A percentile compares a stretch with the other conserved stretches of the same genome.
Evolutionary conservation across 1,284 basidiomycete genomes (phyloP).

Genomic region (Cerioporus squamosus): DNA sequence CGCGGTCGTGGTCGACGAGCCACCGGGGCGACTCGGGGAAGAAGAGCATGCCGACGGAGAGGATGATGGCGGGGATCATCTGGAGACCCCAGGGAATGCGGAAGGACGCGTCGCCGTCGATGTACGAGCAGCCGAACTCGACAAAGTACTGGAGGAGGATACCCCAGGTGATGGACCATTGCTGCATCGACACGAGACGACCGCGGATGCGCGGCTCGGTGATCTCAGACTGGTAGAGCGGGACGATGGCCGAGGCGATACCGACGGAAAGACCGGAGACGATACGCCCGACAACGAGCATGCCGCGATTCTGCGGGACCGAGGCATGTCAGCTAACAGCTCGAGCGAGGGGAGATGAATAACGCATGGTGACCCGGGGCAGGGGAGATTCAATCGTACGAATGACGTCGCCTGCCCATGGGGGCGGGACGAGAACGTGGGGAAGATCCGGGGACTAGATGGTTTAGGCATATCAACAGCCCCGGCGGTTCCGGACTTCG

Average conservation of each 20-base stretch:
- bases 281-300: slow-evolving; percentile 51
- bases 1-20: slow-evolving; percentile 64
- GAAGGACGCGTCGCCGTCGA: slow-evolving; percentile 71
- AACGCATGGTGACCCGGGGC: too few relatives aligned
- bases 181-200: slow-evolving; percentile 76
- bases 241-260: slow-evolving; percentile 44
- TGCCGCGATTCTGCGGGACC: slow-evolving; percentile 55
- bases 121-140: slow-evolving; percentile 76
- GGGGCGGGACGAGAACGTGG: not conserved
- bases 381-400: too few relatives aligned
- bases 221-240: slow-evolving; percentile 68
- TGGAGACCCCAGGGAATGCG: slow-evolving; percentile 83
- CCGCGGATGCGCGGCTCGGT: slow-evolving; percentile 73
- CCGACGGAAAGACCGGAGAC: slow-evolving; percentile 45
- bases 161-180: slow-evolving; percentile 81
- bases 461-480: too few relatives aligned
- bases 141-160: slow-evolving; percentile 78
- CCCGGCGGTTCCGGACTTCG: not conserved
- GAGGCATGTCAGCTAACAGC: slow-evolving; percentile 4
- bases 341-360: slow-evolving; percentile 9
- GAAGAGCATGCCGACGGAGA: slow-evolving; percentile 68
- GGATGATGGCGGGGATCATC: slow-evolving; percentile 73
- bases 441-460: not conserved
- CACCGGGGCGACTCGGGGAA: slow-evolving; percentile 72
- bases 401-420: not conserved